Base-by-base conservation (phyloP, 306 rosid genomes). In the Fagus sylvatica region DNA sequence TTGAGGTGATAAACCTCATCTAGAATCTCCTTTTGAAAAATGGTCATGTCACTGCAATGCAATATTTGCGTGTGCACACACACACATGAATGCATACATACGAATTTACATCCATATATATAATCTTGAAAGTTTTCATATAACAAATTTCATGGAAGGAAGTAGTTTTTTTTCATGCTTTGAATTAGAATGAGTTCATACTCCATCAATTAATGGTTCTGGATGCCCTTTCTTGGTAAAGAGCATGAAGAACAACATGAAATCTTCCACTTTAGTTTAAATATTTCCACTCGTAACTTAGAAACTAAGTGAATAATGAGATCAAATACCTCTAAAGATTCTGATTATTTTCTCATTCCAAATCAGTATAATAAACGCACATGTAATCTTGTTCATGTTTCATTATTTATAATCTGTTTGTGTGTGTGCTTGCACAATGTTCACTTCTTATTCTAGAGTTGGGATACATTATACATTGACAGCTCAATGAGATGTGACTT, bases 1-100 rank as follows among this genome's bases (percentile, higher is more conserved):
- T 32, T 28, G 53, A 79, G 84, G 84, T 77, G 42, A 80, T 71
- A 37, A 71, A 74, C 72, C n/a, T 61, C 34, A 12, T 57, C 32
- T 19, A 37, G 30, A 34, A 7, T 28, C 48, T 37, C 9, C 2
- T 39, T 37, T 36, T 32, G 16, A 28, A 64, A 64, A 64, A 64
- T 64, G 70, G 5, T 7, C 42, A 36, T 7, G 7, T 64, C 69
- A 22, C 13, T 49, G 17, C 32, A 7, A 22, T 56, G 11, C 33
- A 2, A 19, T 28, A 57, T 22, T 3, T 30, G 10, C 1, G 30
- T 34, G 8, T 10, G n/a, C 16, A 54, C 7, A 4, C 67, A 60
- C n/a, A 60, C 2, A 8, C 39, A 10, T 59, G 39, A 39, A 19
- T 22, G 22, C 30, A 56, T 22, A 56, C 34, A 8, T 30, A 7